These are phyloP conservation scores for Cadophora malorum DNA, from an alignment of 2,329 filamentous ascomycete species.

Conservation along the genomic window DNA sequence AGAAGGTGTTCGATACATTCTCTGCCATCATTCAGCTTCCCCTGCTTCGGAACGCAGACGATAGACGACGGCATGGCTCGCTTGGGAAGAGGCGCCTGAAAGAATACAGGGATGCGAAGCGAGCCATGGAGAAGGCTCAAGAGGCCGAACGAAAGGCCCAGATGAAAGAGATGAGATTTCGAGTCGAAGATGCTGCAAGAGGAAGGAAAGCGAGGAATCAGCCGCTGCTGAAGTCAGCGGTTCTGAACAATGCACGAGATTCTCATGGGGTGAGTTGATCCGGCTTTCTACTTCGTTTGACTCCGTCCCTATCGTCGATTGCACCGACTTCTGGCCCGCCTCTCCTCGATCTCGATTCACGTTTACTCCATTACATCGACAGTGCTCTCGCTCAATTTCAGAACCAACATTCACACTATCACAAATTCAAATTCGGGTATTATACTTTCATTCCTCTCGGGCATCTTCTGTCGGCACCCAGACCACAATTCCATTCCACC, in stretches of 20 bases:
- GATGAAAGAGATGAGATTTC: constrained; percentile 25
- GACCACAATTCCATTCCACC: constrained; percentile 32
- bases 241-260: constrained; percentile 28
- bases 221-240: constrained; percentile 30
- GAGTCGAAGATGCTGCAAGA: constrained; percentile 26
- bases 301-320: not conserved
- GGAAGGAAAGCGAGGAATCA: constrained; percentile 19
- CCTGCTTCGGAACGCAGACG: constrained; percentile 53
- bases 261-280: constrained; percentile 4
- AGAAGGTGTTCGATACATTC: constrained; percentile 55
- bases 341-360: not conserved
- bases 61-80: constrained; percentile 51
- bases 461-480: constrained; percentile 17
- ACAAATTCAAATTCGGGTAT: not conserved
- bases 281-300: not conserved
- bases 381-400: not conserved
- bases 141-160: constrained; percentile 37
- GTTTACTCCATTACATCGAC: not conserved
- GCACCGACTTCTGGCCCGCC: not conserved
- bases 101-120: constrained; percentile 49
- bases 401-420: not conserved
- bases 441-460: constrained; percentile 1
- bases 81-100: constrained; percentile 51
- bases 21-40: constrained; percentile 56
- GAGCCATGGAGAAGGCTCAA: constrained; percentile 48